Percentiles rank a stretch among this genome's conserved stretches.
phyloP scores from a whole-genome alignment of 139 green algal species.

The Chlorella sp. region DNA sequence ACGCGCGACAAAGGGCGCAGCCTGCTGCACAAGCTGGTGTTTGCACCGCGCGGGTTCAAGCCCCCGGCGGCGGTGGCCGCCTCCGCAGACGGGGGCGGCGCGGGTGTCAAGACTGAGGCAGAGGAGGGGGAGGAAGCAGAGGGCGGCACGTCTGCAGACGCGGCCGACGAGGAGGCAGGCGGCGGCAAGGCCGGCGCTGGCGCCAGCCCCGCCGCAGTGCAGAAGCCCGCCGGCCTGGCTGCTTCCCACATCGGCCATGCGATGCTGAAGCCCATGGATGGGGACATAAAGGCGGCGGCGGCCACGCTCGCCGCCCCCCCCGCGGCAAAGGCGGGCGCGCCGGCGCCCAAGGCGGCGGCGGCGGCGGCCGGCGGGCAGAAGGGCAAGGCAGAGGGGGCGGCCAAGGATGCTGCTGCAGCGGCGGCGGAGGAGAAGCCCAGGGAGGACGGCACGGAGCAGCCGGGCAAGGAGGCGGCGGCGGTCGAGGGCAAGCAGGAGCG shows the following conservation, averaged over 20 bases:
- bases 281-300: too few species aligned
- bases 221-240: neutral
- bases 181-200: neutral
- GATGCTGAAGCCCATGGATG: conserved; percentile 28
- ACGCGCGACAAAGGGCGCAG: conserved; percentile 37
- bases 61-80: neutral
- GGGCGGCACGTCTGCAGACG: neutral
- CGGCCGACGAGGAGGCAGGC: neutral
- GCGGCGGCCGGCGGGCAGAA: neutral
- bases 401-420: neutral
- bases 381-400: neutral
- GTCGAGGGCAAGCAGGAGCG: neutral
- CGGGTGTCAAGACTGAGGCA: neutral
- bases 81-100: neutral
- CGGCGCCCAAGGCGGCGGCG: too few species aligned
- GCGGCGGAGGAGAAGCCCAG: neutral
- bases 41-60: conserved; percentile 49
- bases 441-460: neutral
- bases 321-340: too few species aligned
- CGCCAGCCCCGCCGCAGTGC: too few species aligned
- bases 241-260: conserved; percentile 15
- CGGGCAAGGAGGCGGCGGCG: neutral
- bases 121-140: too few species aligned
- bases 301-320: too few species aligned
- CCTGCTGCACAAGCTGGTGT: conserved; percentile 58